Evolutionary conservation across 2,329 filamentous ascomycete species (phyloP).

Genomic region (Fusarium keratoplasticum): DNA sequence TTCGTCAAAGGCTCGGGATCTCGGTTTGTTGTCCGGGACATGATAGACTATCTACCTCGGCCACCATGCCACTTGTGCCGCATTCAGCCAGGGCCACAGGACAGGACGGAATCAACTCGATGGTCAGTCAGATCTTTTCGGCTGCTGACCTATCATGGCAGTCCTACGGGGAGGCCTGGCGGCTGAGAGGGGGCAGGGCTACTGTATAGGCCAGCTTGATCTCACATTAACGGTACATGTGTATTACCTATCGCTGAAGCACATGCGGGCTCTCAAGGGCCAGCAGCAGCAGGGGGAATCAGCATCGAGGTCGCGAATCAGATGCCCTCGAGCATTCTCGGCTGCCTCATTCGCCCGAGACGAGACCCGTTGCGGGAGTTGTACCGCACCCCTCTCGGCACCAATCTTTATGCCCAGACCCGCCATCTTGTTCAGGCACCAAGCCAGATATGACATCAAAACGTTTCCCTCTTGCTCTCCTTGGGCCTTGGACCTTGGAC

Average conservation of each 20-base stretch:
- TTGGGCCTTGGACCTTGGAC: constrained; percentile 56
- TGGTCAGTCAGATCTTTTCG: constrained; percentile 5
- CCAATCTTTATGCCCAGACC: constrained; percentile 1
- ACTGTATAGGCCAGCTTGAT: background rate
- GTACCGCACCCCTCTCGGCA: background rate
- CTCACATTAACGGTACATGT: constrained; percentile 7
- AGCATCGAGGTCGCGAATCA: background rate
- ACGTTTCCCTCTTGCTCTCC: background rate
- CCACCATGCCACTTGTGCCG: background rate
- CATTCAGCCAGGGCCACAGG: background rate
- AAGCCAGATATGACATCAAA: constrained; percentile 17
- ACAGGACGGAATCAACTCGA: background rate
- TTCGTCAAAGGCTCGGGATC: constrained; percentile 16
- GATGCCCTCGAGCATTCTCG: background rate
- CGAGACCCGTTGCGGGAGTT: background rate
- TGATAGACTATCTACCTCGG: constrained; percentile 21
- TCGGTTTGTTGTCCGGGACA: constrained; percentile 23
- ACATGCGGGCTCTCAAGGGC: background rate
- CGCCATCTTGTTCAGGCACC: background rate
- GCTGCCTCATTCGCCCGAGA: constrained; percentile 1
- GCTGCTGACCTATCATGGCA: constrained; percentile 15
- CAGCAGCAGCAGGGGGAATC: constrained; percentile 4
- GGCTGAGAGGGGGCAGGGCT: background rate
- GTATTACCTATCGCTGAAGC: constrained; percentile 1
- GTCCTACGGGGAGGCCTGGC: background rate